Conservation (phyloP, 2,329 filamentous ascomycete genomes). For the Tolypocladium ovalisporum region DNA sequence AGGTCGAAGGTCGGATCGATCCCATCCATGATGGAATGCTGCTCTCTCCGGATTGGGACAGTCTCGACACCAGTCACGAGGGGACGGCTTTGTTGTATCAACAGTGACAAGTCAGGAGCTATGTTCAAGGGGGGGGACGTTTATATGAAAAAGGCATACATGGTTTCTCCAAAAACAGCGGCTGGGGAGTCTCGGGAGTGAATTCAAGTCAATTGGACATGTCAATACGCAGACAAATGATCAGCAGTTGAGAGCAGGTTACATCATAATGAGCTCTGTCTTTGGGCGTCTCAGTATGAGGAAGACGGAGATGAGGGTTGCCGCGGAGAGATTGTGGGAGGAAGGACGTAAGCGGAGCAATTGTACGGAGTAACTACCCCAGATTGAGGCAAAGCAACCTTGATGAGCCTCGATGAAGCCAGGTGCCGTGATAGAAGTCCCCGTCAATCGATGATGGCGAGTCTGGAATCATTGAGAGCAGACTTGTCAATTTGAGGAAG, state of each 20-base stretch:
- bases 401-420: not conserved
- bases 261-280: not conserved
- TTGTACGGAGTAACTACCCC: not conserved
- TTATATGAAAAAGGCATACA: slow-evolving; percentile 1
- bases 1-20: not conserved
- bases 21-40: not conserved
- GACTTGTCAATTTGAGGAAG: not conserved
- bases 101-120: not conserved
- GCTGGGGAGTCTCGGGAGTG: not conserved
- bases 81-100: slow-evolving; percentile 1
- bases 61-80: not conserved
- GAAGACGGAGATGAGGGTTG: too few species aligned
- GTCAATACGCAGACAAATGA: not conserved
- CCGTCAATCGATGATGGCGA: too few species aligned
- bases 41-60: not conserved
- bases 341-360: not conserved
- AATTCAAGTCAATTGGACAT: slow-evolving; percentile 1
- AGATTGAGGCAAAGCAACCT: not conserved
- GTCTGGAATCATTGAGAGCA: not conserved
- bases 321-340: not conserved
- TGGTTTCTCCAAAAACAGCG: not conserved
- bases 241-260: not conserved
- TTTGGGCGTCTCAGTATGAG: not conserved
- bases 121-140: not conserved
- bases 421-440: not conserved